These are phyloP conservation scores for Aspergillus coremiiformis DNA, from an alignment of 495 filamentous ascomycete species.

Conservation along the genomic window DNA sequence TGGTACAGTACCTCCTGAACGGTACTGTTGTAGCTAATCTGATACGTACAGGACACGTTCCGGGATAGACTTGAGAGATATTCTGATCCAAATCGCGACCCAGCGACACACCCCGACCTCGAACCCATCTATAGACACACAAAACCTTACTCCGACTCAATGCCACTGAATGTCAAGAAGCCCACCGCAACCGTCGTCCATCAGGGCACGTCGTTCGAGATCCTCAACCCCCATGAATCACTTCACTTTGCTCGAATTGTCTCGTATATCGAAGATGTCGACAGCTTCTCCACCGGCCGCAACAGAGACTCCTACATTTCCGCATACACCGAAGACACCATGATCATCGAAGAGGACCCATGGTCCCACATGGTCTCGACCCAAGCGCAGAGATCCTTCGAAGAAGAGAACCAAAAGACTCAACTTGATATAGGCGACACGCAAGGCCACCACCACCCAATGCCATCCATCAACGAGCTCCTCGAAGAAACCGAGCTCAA, in stretches of 20 bases:
- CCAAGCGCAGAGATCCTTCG: background rate
- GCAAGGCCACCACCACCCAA: constrained; percentile 14
- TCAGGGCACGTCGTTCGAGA: constrained; percentile 40
- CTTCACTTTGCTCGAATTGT: constrained; percentile 34
- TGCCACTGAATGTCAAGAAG: constrained; percentile 19
- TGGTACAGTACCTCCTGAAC: background rate
- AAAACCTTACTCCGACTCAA: constrained; percentile 25
- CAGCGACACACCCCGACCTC: background rate
- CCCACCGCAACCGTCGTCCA: constrained; percentile 30
- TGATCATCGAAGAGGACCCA: background rate
- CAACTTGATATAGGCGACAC: background rate
- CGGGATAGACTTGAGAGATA: constrained; percentile 29
- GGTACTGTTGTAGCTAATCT: background rate
- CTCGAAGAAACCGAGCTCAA: constrained; percentile 16
- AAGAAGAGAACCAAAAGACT: background rate
- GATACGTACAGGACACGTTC: constrained; percentile 32
- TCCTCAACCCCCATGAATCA: constrained; percentile 40
- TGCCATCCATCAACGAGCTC: constrained; percentile 26
- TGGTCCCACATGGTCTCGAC: background rate
- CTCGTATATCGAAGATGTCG: constrained; percentile 38
- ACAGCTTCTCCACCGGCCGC: constrained; percentile 21
- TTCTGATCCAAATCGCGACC: constrained; percentile 8
- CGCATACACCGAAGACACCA: constrained; percentile 1
- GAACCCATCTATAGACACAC: constrained; percentile 12
- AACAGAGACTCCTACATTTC: constrained; percentile 23